Conservation (phyloP, 495 filamentous ascomycete genomes). For the Penicillium malachiteum region DNA sequence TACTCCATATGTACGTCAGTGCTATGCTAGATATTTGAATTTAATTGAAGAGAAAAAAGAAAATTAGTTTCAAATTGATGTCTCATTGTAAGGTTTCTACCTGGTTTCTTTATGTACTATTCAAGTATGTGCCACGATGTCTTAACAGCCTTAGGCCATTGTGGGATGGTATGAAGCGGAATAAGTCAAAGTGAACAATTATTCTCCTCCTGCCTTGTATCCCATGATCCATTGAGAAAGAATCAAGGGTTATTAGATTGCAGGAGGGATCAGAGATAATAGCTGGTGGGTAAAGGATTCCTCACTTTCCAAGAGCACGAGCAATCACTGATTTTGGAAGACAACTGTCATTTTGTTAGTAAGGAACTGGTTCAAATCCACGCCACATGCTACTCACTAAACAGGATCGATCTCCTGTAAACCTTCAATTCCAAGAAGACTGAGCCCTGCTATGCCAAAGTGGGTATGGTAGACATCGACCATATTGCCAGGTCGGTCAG, state of each 20-base stretch:
- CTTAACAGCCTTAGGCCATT: slow-evolving; percentile 44
- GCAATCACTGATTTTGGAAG: slow-evolving; percentile 68
- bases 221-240: slow-evolving; percentile 52
- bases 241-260: slow-evolving; percentile 71
- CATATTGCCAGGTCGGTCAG: slow-evolving; percentile 88
- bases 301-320: slow-evolving; percentile 47
- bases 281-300: background rate
- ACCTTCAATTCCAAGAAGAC: slow-evolving; percentile 72
- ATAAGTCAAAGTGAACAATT: slow-evolving; percentile 47
- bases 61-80: background rate
- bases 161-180: slow-evolving; percentile 49
- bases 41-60: too few relatives aligned
- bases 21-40: too few relatives aligned
- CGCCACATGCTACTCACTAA: slow-evolving; percentile 61
- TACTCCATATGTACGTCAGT: background rate
- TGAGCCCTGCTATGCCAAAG: slow-evolving; percentile 87
- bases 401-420: slow-evolving; percentile 80
- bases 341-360: slow-evolving; percentile 48
- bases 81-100: slow-evolving; percentile 2
- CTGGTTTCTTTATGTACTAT: slow-evolving; percentile 4
- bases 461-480: slow-evolving; percentile 96
- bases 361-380: background rate
- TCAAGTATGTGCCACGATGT: slow-evolving; percentile 38
- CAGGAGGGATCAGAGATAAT: slow-evolving; percentile 48
- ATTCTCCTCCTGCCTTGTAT: slow-evolving; percentile 75